These are phyloP conservation scores for Melanogaster broomeanus DNA, from an alignment of 768 basidiomycete genomes.

Conservation along the genomic window DNA sequence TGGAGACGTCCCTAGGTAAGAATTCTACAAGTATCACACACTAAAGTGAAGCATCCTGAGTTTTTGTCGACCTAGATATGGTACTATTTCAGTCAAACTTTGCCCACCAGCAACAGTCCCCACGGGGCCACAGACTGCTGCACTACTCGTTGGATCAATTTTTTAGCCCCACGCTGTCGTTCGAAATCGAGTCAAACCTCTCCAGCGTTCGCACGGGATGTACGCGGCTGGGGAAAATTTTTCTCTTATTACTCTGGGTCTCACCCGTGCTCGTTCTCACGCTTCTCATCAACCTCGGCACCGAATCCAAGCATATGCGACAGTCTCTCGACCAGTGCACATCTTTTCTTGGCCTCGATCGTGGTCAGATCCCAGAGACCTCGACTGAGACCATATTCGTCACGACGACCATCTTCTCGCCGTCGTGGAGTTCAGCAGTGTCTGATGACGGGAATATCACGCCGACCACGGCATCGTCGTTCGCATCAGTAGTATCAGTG, in stretches of 20 bases:
- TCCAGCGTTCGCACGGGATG: conserved; percentile 9
- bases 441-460: not conserved
- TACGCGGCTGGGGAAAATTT: conserved; percentile 10
- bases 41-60: conserved; percentile 5
- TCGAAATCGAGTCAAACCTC: conserved; percentile 25
- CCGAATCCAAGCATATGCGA: conserved; percentile 27
- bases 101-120: conserved; percentile 44
- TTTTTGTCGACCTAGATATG: conserved; percentile 42
- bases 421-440: conserved; percentile 5
- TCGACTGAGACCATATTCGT: conserved; percentile 29
- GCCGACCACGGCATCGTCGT: conserved; percentile 1
- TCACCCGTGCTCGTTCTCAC: conserved; percentile 17
- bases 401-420: conserved; percentile 27
- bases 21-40: not conserved
- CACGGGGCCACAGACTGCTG: conserved; percentile 48
- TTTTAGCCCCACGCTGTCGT: conserved; percentile 56
- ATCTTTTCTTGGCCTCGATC: conserved; percentile 7
- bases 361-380: conserved; percentile 1
- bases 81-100: conserved; percentile 56
- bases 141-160: conserved; percentile 59
- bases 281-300: conserved; percentile 25
- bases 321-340: conserved; percentile 24
- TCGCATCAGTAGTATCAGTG: conserved; percentile 8
- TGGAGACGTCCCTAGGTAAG: conserved; percentile 58
- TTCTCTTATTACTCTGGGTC: conserved; percentile 16